Evolutionary conservation across 179 eudicot genomes (phyloP).

Genomic region (Sideroxylon spinosum): DNA sequence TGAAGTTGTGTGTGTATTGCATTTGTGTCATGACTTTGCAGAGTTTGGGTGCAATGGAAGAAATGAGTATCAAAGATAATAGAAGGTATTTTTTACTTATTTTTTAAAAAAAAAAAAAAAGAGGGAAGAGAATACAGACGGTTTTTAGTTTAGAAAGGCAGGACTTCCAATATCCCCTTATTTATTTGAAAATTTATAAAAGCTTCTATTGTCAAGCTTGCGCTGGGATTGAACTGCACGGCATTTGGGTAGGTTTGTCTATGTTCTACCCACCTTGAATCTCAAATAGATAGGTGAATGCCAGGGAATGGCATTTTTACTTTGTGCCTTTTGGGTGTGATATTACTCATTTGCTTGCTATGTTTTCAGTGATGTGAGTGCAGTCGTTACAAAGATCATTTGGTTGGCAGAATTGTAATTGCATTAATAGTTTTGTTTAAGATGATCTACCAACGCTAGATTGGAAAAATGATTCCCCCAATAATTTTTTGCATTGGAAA

Average conservation of each 20-base stretch:
- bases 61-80: no score
- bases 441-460: not conserved
- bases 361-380: not conserved
- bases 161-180: not conserved
- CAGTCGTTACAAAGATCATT: not conserved
- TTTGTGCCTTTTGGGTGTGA: not conserved
- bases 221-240: not conserved
- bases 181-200: not conserved
- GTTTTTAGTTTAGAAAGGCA: no score
- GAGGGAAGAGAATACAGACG: no score
- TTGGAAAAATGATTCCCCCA: not conserved
- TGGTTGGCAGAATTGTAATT: not conserved
- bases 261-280: not conserved
- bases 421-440: no score
- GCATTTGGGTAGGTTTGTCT: not conserved
- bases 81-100: no score
- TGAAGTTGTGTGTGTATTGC: no score
- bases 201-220: not conserved
- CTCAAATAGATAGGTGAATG: not conserved
- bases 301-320: not conserved
- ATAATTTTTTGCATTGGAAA: not conserved
- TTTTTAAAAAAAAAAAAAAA: no score
- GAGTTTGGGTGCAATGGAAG: no score
- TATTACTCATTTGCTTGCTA: not conserved
- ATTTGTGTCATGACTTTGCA: no score